Conservation (phyloP, 805 yeast species). For the Kluyveromyces aestuarii region DNA sequence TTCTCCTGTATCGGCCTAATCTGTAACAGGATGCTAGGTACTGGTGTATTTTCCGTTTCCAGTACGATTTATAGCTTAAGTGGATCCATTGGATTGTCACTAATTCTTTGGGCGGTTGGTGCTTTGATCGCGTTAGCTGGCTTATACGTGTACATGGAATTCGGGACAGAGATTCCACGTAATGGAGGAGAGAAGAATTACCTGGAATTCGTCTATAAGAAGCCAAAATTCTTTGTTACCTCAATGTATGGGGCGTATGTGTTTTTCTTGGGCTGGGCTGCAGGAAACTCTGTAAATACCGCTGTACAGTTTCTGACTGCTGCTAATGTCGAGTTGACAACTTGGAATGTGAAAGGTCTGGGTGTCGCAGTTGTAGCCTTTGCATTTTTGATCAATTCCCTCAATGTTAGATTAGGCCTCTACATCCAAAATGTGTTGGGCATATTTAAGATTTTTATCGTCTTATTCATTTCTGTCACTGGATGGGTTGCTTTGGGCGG, state of each 20-base stretch:
- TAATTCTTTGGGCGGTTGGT: constrained; percentile 70
- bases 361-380: constrained; percentile 69
- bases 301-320: constrained; percentile 73
- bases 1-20: constrained; percentile 56
- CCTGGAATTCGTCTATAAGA: constrained; percentile 58
- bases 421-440: constrained; percentile 60
- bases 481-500: constrained; percentile 84
- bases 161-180: constrained; percentile 68
- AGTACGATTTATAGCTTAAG: constrained; percentile 39
- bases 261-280: constrained; percentile 76
- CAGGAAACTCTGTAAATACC: constrained; percentile 72
- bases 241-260: constrained; percentile 61
- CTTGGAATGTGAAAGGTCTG: constrained; percentile 72
- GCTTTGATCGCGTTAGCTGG: constrained; percentile 58
- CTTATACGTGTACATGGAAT: constrained; percentile 66
- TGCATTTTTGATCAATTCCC: constrained; percentile 54
- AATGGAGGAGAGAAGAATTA: constrained; percentile 86
- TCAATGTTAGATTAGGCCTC: constrained; percentile 57
- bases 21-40: constrained; percentile 63
- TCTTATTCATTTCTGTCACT: constrained; percentile 58
- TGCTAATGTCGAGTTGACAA: constrained; percentile 54
- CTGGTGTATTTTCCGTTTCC: constrained; percentile 70
- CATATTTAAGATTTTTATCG: constrained; percentile 61
- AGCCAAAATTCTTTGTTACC: constrained; percentile 61
- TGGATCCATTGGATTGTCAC: constrained; percentile 65